These are phyloP conservation scores for Hemileia vastatrix DNA, from an alignment of 1,284 basidiomycete genomes.

Conservation along the genomic window DNA sequence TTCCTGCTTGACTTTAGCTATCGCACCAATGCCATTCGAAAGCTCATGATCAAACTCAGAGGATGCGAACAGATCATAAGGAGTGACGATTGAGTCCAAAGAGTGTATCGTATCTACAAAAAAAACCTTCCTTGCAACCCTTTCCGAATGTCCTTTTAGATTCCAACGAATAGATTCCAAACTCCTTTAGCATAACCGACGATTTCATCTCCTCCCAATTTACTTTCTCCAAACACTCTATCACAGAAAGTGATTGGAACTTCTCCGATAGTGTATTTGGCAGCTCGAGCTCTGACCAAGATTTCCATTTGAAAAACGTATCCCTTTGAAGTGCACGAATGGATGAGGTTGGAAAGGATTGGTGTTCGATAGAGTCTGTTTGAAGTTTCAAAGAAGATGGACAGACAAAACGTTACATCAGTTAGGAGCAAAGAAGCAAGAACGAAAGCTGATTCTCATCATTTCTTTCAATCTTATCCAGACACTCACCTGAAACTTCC, in stretches of 20 bases:
- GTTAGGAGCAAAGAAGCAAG: neutral
- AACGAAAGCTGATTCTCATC: neutral
- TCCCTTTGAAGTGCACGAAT: constrained; percentile 68
- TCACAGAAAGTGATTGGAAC: constrained; percentile 88
- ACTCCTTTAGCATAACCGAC: constrained; percentile 81
- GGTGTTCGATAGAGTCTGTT: constrained; percentile 64
- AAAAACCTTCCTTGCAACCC: no score
- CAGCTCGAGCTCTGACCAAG: constrained; percentile 73
- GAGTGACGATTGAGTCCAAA: no score
- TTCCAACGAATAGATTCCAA: constrained; percentile 61
- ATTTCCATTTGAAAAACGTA: constrained; percentile 99
- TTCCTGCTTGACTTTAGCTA: no score
- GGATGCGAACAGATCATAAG: no score
- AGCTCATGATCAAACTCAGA: no score
- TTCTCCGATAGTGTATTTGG: constrained; percentile 74
- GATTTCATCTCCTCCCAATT: constrained; percentile 74
- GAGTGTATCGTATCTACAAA: no score
- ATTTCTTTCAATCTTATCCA: neutral
- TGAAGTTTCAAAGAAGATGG: no score
- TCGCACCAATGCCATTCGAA: no score
- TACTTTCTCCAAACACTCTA: constrained; percentile 80
- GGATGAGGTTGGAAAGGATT: constrained; percentile 69
- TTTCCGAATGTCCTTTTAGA: no score
- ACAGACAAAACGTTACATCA: neutral
- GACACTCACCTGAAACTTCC: constrained; percentile 65